Evolutionary conservation across 2,329 filamentous ascomycete genomes (phyloP).

Genomic region (Hortaea sp.): DNA sequence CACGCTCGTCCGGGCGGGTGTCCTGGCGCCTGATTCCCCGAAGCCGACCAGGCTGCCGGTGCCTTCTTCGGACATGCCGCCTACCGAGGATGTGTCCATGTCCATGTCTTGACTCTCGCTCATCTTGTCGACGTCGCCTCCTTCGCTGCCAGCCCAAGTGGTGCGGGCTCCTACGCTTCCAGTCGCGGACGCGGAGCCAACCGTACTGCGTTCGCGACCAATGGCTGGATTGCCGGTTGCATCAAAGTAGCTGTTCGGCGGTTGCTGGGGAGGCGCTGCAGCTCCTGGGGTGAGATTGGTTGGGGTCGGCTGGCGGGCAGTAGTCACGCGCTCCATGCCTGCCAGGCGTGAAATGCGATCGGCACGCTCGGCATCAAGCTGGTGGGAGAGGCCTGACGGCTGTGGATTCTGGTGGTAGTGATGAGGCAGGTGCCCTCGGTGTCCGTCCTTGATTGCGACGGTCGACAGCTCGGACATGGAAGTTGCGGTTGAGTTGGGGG

Average conservation of each 20-base stretch:
- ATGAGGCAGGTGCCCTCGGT: constrained; percentile 67
- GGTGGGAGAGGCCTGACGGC: constrained; percentile 43
- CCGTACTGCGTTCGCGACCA: constrained; percentile 70
- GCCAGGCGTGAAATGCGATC: constrained; percentile 92
- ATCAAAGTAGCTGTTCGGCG: constrained; percentile 64
- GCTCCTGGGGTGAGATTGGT: constrained; percentile 38
- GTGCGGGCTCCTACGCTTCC: constrained; percentile 61
- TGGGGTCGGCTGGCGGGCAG: constrained; percentile 46
- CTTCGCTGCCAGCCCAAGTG: constrained; percentile 59
- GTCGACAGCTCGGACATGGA: constrained; percentile 87
- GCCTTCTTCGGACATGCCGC: constrained; percentile 78
- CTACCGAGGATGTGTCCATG: constrained; percentile 49
- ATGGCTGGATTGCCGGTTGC: constrained; percentile 55
- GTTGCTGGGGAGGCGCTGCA: constrained; percentile 32
- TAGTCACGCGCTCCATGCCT: constrained; percentile 78
- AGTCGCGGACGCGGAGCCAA: constrained; percentile 82
- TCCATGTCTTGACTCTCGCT: constrained; percentile 44
- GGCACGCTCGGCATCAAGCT: constrained; percentile 81
- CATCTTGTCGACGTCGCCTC: constrained; percentile 54
- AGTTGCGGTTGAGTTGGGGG: constrained; percentile 84
- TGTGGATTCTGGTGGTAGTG: constrained; percentile 39
- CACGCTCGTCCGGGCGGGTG: constrained; percentile 51
- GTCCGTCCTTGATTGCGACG: constrained; percentile 91
- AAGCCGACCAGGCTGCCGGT: constrained; percentile 80
- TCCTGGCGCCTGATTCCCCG: constrained; percentile 64